A percentile compares a stretch with the other conserved stretches of the same genome.
Evolutionary conservation across 805 yeast species (phyloP).

Genomic region (Wickerhamomyces bovis): DNA sequence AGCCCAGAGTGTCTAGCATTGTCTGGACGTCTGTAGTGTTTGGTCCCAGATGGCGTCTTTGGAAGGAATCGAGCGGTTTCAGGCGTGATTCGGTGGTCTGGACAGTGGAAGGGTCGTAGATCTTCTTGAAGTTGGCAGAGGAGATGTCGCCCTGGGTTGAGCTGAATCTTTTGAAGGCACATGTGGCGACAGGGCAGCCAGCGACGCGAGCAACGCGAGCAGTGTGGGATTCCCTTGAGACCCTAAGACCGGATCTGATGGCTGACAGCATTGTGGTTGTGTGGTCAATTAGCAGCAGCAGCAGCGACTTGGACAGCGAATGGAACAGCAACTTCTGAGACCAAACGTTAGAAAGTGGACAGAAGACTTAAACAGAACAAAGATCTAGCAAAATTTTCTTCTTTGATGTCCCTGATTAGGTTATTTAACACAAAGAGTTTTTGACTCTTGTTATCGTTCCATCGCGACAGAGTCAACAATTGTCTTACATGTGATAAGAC

Average conservation of each 20-base stretch:
- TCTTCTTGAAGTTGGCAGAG: conserved; percentile 40
- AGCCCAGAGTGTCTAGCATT: conserved; percentile 67
- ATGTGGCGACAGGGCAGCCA: neutral
- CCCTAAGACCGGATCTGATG: neutral
- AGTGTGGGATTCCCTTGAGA: too few relatives aligned
- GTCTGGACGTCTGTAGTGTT: conserved; percentile 50
- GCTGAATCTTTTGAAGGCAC: conserved; percentile 7
- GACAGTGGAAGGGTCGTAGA: conserved; percentile 37
- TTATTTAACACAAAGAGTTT: neutral
- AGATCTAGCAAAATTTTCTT: neutral
- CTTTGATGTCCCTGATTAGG: neutral
- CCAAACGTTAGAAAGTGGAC: neutral
- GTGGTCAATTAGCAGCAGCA: neutral
- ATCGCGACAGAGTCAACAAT: neutral
- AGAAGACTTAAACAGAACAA: neutral
- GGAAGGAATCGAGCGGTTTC: conserved; percentile 68
- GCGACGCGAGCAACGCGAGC: neutral
- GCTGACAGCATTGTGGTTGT: neutral
- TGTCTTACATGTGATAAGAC: neutral
- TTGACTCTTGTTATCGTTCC: neutral
- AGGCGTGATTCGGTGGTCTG: conserved; percentile 11
- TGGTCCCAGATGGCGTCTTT: conserved; percentile 89
- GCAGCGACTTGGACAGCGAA: neutral
- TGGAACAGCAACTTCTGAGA: neutral
- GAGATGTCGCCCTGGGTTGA: conserved; percentile 44